Evolutionary conservation across 2,329 filamentous ascomycete genomes (phyloP), one percentile per base, ranked within the genome.

Genomic region (Botrytis pseudocinerea): DNA sequence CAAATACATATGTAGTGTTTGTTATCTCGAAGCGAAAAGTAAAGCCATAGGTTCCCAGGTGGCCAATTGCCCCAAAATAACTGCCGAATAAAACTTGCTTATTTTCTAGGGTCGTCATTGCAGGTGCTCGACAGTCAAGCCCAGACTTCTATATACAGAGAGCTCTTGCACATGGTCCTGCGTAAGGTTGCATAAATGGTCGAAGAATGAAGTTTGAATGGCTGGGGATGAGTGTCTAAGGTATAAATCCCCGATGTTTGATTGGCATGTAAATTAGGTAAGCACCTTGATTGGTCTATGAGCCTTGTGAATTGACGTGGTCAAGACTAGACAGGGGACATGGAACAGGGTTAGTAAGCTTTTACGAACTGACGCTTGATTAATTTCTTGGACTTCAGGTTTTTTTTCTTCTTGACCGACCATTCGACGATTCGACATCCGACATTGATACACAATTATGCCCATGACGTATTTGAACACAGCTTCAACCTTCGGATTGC

Each of bases 381-480:
- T 25, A 42, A 38, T 38, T 38, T 38, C 38, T 38, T 38, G 38
- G 38, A 48, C 18, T 60, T 35, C 28, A 35, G 32, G 28, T 12
- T 10, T 59, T 59, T 59, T 4, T 25, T 20, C 5, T 25, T 40
- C 59, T 40, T n/a, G 48, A 51, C 25, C 25, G 38, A 38, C 38
- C 1, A 38, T 38, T 35, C 35, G 6, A 35, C 35, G 6, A 35
- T 35, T 38, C 38, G 38, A 38, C 38, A 38, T 38, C 38, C 38
- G 38, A 38, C 38, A 8, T 9, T 38, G 38, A 38, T 38, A 38
- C 38, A 38, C 38, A 38, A n/a, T 16, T 18, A 40, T 25, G 28
- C 64, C 64, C 38, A 66, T 54, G 64, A 66, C 22, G 46, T 64
- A 64, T 46, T 46, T 44, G 9, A 54, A n/a, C 28, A 68, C 42